Percentiles rank a stretch among this genome's conserved stretches.
Evolutionary conservation across 257 asterid species (phyloP).

Genomic region (Apocynum venetum): DNA sequence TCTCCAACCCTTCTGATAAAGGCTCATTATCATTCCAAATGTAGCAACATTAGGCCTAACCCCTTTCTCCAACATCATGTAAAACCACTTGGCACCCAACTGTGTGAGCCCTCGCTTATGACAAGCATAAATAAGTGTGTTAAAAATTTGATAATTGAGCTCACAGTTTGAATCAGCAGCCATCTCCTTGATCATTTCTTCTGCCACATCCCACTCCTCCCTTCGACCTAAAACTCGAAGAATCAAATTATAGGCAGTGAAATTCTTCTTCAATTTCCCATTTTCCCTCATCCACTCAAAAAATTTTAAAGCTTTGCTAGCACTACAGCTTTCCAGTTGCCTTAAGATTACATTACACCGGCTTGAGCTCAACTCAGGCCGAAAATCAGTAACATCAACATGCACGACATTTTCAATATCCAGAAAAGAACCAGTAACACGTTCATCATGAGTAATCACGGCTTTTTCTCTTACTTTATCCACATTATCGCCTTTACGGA

Average conservation of each 20-base stretch:
- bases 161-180: constrained; percentile 38
- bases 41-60: constrained; percentile 78
- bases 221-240: constrained; percentile 73
- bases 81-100: constrained; percentile 65
- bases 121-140: constrained; percentile 70
- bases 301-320: constrained; percentile 46
- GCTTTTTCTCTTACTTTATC: constrained; percentile 25
- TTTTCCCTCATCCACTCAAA: constrained; percentile 77
- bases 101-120: constrained; percentile 57
- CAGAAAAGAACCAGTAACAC: constrained; percentile 14
- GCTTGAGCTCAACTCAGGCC: constrained; percentile 37
- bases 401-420: constrained; percentile 24
- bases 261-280: constrained; percentile 63
- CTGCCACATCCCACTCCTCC: constrained; percentile 65
- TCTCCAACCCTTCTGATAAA: constrained; percentile 63
- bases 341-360: constrained; percentile 58
- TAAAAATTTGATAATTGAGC: constrained; percentile 54
- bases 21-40: constrained; percentile 86
- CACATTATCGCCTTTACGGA: constrained; percentile 14
- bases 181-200: constrained; percentile 58
- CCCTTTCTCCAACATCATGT: constrained; percentile 59
- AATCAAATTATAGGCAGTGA: constrained; percentile 56
- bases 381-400: constrained; percentile 23
- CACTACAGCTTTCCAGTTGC: constrained; percentile 49
- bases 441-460: constrained; percentile 17